phyloP scores from a whole-genome alignment of 768 basidiomycete species.

The Lactifluus pinguis region DNA sequence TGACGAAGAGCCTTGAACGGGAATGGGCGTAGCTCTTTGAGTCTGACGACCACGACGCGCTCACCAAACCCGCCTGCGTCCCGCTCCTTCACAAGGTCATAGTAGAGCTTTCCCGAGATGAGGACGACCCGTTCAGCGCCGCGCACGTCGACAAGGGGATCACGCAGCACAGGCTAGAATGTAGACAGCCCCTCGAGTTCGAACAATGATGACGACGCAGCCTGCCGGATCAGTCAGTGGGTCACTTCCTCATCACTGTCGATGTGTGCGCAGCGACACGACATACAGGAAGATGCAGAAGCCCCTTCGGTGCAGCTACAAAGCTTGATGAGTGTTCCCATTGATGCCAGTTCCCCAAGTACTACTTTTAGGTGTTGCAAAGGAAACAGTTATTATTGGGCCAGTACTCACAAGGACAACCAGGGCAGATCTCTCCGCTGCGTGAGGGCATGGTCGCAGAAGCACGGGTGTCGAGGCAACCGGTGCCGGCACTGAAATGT shows the following conservation, averaged over 20 bases:
- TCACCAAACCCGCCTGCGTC: constrained; percentile 37
- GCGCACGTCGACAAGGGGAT: constrained; percentile 31
- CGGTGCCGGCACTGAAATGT: too few species aligned
- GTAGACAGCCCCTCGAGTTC: constrained; percentile 51
- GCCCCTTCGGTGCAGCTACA: constrained; percentile 76
- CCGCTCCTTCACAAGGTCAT: constrained; percentile 72
- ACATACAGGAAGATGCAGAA: constrained; percentile 67
- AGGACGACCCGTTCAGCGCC: constrained; percentile 58
- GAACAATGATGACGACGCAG: constrained; percentile 56
- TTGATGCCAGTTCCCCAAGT: too few species aligned
- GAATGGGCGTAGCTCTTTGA: constrained; percentile 87
- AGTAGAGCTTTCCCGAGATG: constrained; percentile 79
- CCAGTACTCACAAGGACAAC: too few species aligned
- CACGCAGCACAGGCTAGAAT: constrained; percentile 63
- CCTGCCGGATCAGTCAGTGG: constrained; percentile 33
- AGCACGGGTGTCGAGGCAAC: too few species aligned
- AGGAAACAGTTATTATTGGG: too few species aligned
- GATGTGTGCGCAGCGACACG: background rate
- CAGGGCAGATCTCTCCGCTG: too few species aligned
- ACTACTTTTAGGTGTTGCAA: too few species aligned
- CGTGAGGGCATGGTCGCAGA: too few species aligned
- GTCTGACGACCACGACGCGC: constrained; percentile 57
- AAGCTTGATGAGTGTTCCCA: too few species aligned
- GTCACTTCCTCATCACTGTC: too few species aligned
- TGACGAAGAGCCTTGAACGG: constrained; percentile 51